A percentile compares a stretch with the other conserved stretches of the same genome.
phyloP scores from a whole-genome alignment of 805 yeast genomes.

The Metschnikowia noctiluminum region DNA sequence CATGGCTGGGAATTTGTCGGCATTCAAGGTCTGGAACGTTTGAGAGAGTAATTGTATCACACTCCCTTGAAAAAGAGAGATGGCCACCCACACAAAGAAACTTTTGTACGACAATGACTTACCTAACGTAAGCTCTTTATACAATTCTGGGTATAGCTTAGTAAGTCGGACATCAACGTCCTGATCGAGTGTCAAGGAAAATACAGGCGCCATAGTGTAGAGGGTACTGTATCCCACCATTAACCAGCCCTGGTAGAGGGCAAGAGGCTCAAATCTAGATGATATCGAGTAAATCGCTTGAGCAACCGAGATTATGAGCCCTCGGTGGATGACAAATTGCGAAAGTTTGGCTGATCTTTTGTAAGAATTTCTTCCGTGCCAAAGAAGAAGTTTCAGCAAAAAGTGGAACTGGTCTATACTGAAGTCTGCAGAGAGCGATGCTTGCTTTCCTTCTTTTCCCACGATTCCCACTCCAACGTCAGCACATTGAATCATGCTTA shows the following conservation, averaged over 20 bases:
- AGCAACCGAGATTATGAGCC: slow-evolving; percentile 87
- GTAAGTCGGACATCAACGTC: slow-evolving; percentile 91
- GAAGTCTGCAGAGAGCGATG: slow-evolving; percentile 95
- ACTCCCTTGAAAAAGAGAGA: slow-evolving; percentile 88
- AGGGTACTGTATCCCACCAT: slow-evolving; percentile 98
- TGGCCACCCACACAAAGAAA: slow-evolving; percentile 85
- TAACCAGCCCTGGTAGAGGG: slow-evolving; percentile 91
- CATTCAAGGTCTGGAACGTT: slow-evolving; percentile 59
- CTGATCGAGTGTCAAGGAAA: slow-evolving; percentile 83
- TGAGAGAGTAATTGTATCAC: slow-evolving; percentile 84
- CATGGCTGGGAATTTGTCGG: slow-evolving; percentile 58
- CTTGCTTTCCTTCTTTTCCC: slow-evolving; percentile 98
- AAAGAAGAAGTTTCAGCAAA: slow-evolving; percentile 76
- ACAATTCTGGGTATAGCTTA: slow-evolving; percentile 87
- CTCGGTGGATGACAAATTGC: slow-evolving; percentile 96
- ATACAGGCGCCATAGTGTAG: slow-evolving; percentile 98
- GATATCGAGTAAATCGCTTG: slow-evolving; percentile 90
- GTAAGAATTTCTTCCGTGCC: slow-evolving; percentile 99
- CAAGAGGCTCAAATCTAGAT: slow-evolving; percentile 88
- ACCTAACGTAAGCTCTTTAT: slow-evolving; percentile 87
- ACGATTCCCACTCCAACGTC: slow-evolving; percentile 99
- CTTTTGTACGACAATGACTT: slow-evolving; percentile 81
- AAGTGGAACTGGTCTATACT: slow-evolving; percentile 90
- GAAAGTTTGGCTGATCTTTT: slow-evolving; percentile 93
- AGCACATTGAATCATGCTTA: slow-evolving; percentile 97